Evolutionary conservation across 768 basidiomycete genomes (phyloP).

Genomic region (Tubosaeta brunneosetosa): DNA sequence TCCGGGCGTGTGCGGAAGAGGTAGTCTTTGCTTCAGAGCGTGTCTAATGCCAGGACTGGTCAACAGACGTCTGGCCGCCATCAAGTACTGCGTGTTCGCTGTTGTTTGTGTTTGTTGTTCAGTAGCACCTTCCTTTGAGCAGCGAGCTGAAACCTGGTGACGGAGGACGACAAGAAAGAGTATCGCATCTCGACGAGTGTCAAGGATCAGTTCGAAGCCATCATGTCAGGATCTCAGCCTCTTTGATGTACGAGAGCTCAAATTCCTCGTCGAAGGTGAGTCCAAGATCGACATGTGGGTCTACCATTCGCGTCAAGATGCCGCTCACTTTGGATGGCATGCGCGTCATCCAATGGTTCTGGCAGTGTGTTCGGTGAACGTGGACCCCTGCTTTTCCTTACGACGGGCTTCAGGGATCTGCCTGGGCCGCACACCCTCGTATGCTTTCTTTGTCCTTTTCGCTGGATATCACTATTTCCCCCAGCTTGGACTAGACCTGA

Average conservation of each 20-base stretch:
- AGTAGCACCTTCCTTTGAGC: too few relatives aligned
- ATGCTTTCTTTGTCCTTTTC: too few relatives aligned
- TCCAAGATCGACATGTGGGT: slow-evolving; percentile 97
- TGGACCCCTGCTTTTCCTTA: slow-evolving; percentile 91
- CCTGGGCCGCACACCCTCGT: too few relatives aligned
- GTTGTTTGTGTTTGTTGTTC: not conserved
- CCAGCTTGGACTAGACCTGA: too few relatives aligned
- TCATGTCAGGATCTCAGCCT: slow-evolving; percentile 99
- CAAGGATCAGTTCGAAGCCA: slow-evolving; percentile 97
- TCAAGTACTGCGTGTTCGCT: not conserved
- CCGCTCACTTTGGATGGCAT: slow-evolving; percentile 71
- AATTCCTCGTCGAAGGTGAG: slow-evolving; percentile 97
- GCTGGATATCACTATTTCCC: too few relatives aligned
- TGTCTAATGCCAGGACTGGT: slow-evolving; percentile 15
- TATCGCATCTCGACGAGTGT: slow-evolving; percentile 97
- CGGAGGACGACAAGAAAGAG: slow-evolving; percentile 97
- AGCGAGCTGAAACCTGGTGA: slow-evolving; percentile 95
- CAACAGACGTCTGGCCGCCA: slow-evolving; percentile 17
- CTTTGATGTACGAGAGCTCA: slow-evolving; percentile 96
- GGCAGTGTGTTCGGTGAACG: slow-evolving; percentile 97
- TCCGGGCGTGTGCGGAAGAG: not conserved
- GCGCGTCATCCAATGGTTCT: too few relatives aligned
- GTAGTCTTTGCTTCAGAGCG: slow-evolving; percentile 13
- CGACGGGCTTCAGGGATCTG: slow-evolving; percentile 96
- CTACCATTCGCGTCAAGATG: not conserved